phyloP scores from a whole-genome alignment of 1,284 basidiomycete species.

The Neonothopanus nambi region DNA sequence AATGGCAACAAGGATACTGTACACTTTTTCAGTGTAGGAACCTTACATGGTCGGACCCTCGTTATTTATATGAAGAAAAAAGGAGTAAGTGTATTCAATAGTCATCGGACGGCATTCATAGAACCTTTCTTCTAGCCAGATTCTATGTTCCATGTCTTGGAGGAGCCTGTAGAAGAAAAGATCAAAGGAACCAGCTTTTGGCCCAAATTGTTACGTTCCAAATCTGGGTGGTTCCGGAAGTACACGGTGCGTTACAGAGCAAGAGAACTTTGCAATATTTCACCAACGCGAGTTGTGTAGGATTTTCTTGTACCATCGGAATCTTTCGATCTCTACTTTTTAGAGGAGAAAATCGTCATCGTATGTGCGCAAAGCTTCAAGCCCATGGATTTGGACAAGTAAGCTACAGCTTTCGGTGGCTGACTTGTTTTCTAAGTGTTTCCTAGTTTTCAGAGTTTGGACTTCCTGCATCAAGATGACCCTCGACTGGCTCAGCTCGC shows the following conservation, averaged over 20 bases:
- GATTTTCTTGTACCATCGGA: slow-evolving; percentile 59
- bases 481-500: slow-evolving; percentile 62
- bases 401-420: slow-evolving; percentile 26
- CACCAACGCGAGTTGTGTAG: no score
- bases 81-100: no score
- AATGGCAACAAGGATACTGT: slow-evolving; percentile 84
- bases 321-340: slow-evolving; percentile 74
- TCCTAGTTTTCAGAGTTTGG: slow-evolving; percentile 72
- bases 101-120: no score
- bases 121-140: no score
- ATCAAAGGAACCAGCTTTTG: no score
- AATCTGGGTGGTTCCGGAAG: no score
- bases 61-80: slow-evolving; percentile 97
- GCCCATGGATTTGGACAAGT: slow-evolving; percentile 49
- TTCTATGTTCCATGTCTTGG: no score
- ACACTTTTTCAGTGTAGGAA: slow-evolving; percentile 92
- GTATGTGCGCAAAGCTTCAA: slow-evolving; percentile 82
- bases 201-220: no score
- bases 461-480: slow-evolving; percentile 71
- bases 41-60: slow-evolving; percentile 79
- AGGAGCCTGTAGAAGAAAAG: no score
- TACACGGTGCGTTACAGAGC: no score
- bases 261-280: no score
- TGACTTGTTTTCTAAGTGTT: slow-evolving; percentile 2
- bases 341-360: slow-evolving; percentile 79